A percentile compares a stretch with the other conserved stretches of the same genome.
These are phyloP conservation scores for Orbilia oligospora DNA, from an alignment of 2,329 filamentous ascomycete species.

Conservation along the genomic window DNA sequence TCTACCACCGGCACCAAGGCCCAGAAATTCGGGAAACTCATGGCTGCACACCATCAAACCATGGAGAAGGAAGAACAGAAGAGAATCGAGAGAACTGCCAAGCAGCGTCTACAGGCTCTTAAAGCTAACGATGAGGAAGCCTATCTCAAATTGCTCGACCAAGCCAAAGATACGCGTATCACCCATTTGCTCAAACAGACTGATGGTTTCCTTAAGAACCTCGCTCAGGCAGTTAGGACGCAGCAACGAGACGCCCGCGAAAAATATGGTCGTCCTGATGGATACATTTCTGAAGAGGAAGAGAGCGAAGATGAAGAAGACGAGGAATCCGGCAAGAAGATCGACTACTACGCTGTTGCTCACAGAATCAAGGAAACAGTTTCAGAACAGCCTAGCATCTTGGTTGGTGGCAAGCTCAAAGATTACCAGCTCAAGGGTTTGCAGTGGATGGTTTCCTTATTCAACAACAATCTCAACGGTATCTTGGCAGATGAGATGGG, in stretches of 20 bases:
- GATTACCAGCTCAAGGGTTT: constrained; percentile 99
- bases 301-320: constrained; percentile 79
- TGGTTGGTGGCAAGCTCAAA: constrained; percentile 93
- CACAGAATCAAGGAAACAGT: constrained; percentile 96
- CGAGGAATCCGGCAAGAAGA: constrained; percentile 79
- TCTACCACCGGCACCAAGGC: constrained; percentile 72
- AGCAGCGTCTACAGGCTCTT: constrained; percentile 98
- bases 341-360: constrained; percentile 98
- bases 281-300: constrained; percentile 71
- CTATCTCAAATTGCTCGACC: constrained; percentile 95
- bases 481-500: constrained; percentile 99
- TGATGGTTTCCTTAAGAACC: constrained; percentile 95
- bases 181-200: constrained; percentile 97
- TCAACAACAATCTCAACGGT: constrained; percentile 99
- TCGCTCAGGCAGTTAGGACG: constrained; percentile 92
- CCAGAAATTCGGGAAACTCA: constrained; percentile 88
- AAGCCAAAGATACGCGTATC: constrained; percentile 99
- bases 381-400: constrained; percentile 82
- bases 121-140: constrained; percentile 99
- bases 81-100: constrained; percentile 95
- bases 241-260: constrained; percentile 89
- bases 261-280: constrained; percentile 77
- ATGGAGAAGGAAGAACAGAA: constrained; percentile 99
- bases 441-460: constrained; percentile 99
- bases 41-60: constrained; percentile 90